phyloP scores from a whole-genome alignment of 306 rosid species.

The Rosa persica region DNA sequence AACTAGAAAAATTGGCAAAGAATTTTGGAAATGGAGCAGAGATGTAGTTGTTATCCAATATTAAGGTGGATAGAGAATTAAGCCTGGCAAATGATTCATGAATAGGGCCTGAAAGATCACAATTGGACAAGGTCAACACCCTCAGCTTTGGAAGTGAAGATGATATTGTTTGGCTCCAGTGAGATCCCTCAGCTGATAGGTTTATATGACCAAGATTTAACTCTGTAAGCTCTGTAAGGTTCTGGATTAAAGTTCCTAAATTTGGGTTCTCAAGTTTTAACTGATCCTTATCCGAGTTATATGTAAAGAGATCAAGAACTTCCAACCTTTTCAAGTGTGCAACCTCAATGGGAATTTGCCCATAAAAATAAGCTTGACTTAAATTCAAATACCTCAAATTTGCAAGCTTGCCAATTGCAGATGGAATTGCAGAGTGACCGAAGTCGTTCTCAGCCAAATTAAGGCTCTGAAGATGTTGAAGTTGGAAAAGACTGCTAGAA shows the following conservation, averaged over 20 bases:
- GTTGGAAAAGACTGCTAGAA: not conserved
- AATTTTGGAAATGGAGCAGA: slow-evolving; percentile 11
- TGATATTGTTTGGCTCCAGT: not conserved
- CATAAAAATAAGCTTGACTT: not conserved
- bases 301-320: not conserved
- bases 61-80: slow-evolving; percentile 9
- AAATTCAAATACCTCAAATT: slow-evolving; percentile 16
- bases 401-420: slow-evolving; percentile 10
- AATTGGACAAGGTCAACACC: not conserved
- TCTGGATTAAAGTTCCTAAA: not conserved
- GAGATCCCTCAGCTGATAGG: not conserved
- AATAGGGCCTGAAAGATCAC: slow-evolving; percentile 17
- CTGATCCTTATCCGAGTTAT: not conserved
- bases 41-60: not conserved
- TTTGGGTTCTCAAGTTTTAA: not conserved
- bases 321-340: not conserved
- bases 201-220: not conserved
- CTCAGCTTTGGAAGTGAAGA: not conserved
- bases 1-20: slow-evolving; percentile 15
- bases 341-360: not conserved
- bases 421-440: slow-evolving; percentile 20
- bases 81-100: not conserved
- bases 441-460: not conserved
- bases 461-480: not conserved
- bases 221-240: slow-evolving; percentile 1